These are phyloP conservation scores for Buddleja alternifolia DNA, from an alignment of 257 asterid genomes.

Conservation along the genomic window DNA sequence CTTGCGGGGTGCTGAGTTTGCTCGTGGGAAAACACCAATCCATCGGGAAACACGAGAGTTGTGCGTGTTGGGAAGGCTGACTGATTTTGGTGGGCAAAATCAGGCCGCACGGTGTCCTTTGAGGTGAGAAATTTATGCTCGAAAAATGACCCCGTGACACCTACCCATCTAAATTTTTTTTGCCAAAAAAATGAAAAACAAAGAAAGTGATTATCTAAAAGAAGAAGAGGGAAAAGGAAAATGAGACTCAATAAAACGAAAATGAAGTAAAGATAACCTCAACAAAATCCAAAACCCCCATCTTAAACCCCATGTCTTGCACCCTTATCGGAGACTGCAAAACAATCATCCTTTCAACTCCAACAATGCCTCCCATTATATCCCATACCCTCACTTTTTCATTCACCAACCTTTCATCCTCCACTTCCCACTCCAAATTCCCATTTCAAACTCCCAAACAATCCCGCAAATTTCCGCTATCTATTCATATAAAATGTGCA, in stretches of 20 bases:
- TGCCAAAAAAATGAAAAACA: too few species aligned
- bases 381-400: conserved; percentile 40
- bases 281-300: conserved; percentile 31
- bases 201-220: neutral
- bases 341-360: too few species aligned
- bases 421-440: conserved; percentile 33
- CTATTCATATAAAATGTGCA: conserved; percentile 47
- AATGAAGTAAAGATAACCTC: neutral
- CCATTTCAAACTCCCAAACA: conserved; percentile 29
- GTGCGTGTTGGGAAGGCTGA: too few species aligned
- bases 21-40: too few species aligned
- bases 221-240: neutral
- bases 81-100: too few species aligned
- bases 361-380: conserved; percentile 43
- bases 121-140: too few species aligned
- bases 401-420: conserved; percentile 35
- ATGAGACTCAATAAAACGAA: too few species aligned
- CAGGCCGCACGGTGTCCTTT: too few species aligned
- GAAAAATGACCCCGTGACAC: too few species aligned
- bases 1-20: too few species aligned
- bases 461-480: conserved; percentile 28
- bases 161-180: too few species aligned
- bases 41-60: too few species aligned
- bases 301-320: conserved; percentile 23
- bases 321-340: conserved; percentile 47